Conservation (phyloP, 371 early-diverging fungal species). For the Chytridiales sp. region DNA sequence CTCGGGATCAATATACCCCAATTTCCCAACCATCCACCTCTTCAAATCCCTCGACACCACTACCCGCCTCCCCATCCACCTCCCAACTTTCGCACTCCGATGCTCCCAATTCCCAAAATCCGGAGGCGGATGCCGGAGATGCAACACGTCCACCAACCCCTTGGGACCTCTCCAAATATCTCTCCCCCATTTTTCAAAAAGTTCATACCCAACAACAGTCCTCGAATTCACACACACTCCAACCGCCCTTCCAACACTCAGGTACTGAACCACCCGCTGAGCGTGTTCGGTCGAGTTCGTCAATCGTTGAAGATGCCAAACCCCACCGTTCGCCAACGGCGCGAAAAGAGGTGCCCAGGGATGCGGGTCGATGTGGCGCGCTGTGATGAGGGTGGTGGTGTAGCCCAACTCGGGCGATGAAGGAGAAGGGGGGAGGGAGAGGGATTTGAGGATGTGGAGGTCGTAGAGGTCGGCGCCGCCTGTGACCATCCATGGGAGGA, state of each 20-base stretch:
- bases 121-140: slow-evolving; percentile 16
- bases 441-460: slow-evolving; percentile 18
- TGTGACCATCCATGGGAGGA: slow-evolving; percentile 40
- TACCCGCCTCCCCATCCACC: slow-evolving; percentile 11
- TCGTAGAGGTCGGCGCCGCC: slow-evolving; percentile 42
- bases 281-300: too few species aligned
- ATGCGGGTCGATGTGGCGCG: slow-evolving; percentile 12
- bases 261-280: too few species aligned
- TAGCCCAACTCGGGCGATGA: too few species aligned
- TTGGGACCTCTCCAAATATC: slow-evolving; percentile 5
- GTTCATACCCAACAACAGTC: too few species aligned
- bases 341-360: slow-evolving; percentile 21
- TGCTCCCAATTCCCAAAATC: slow-evolving; percentile 35
- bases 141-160: slow-evolving; percentile 21
- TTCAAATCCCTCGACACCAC: slow-evolving; percentile 24
- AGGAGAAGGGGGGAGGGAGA: too few species aligned
- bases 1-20: slow-evolving; percentile 24
- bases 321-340: too few species aligned
- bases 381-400: slow-evolving; percentile 21
- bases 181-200: slow-evolving; percentile 1
- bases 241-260: too few species aligned
- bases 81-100: slow-evolving; percentile 15
- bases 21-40: slow-evolving; percentile 4
- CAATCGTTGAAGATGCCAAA: too few species aligned
- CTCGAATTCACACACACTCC: too few species aligned